A percentile compares a stretch with the other conserved stretches of the same genome.
Evolutionary conservation across 2,329 filamentous ascomycete genomes (phyloP).

Genomic region (Fusarium sororula): DNA sequence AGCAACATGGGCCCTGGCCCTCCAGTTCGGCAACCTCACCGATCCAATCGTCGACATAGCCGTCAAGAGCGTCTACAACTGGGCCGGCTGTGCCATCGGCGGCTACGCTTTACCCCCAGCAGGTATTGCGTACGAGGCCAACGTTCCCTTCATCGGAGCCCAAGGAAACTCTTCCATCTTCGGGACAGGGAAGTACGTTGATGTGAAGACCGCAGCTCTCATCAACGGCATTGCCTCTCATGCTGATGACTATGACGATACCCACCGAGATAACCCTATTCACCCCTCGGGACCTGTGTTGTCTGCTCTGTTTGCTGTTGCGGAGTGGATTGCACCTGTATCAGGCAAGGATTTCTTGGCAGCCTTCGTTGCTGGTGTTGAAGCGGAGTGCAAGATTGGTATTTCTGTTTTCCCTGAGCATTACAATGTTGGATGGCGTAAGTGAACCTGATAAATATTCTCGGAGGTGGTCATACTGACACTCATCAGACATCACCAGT

Average conservation of each 20-base stretch:
- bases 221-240: background rate
- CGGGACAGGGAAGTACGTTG: background rate
- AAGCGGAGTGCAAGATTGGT: background rate
- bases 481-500: background rate
- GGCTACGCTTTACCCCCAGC: background rate
- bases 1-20: background rate
- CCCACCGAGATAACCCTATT: background rate
- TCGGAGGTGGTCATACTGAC: background rate
- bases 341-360: background rate
- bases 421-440: background rate
- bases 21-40: background rate
- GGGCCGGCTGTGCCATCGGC: slow-evolving; percentile 1
- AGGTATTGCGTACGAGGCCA: background rate
- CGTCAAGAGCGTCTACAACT: background rate
- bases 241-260: background rate
- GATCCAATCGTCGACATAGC: background rate
- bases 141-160: background rate
- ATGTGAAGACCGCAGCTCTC: background rate
- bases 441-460: background rate
- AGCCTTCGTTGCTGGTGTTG: background rate
- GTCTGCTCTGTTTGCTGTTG: background rate
- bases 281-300: background rate
- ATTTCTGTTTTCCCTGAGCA: background rate
- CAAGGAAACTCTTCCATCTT: background rate
- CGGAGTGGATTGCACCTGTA: background rate